Base-by-base conservation (phyloP, 1,284 basidiomycete genomes). In the Coniferiporia sulphurascens region DNA sequence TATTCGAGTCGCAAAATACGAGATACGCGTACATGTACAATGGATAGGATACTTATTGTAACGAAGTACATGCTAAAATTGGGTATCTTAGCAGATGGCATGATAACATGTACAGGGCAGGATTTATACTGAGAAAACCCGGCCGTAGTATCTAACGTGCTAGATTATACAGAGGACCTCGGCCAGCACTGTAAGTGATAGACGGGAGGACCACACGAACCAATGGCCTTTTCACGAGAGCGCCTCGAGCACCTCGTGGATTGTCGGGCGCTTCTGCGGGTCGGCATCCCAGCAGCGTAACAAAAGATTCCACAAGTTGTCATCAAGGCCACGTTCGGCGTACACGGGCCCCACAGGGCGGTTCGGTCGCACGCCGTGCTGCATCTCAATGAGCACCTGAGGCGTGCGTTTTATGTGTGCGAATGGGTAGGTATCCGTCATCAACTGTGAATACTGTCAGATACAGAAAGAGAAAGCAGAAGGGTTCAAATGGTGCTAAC, bases 341-440 rank as follows among this genome's bases (percentile, higher is more conserved):
- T 73, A 69, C 12, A 65, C 65, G 0, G 65, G 55, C 43, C 76
- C 73, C 3, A 60, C 65, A 1, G 82, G 81, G 27, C 76, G 71
- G 22, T 63, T 66, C 1, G 82, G 82, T 51, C 71, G 72, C 52
- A 73, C 72, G 12, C 79, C 78, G 4, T 62, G 59, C 15, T 74
- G 70, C 45, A 78, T 74, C 56, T 72, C 70, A 45, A 78, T 75
- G 12, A 82, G 76, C 17, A 82, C 81, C 53, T 80, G 75, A 1
- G 77, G 75, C 10, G 79, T 76, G 60, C 78, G 76, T 61, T 72
- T 77, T 55, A 82, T 73, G 19, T 74, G 70, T 15, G 66, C 64
- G 69, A 77, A 83, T 1, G 82, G 81, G 61, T 76, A 75, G 9
- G 74, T 67, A 60, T 81, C 80, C 0, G 81, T 82, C 68, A 82